Conservation (phyloP, 768 basidiomycete genomes). For the Russula griseocarnosa region DNA sequence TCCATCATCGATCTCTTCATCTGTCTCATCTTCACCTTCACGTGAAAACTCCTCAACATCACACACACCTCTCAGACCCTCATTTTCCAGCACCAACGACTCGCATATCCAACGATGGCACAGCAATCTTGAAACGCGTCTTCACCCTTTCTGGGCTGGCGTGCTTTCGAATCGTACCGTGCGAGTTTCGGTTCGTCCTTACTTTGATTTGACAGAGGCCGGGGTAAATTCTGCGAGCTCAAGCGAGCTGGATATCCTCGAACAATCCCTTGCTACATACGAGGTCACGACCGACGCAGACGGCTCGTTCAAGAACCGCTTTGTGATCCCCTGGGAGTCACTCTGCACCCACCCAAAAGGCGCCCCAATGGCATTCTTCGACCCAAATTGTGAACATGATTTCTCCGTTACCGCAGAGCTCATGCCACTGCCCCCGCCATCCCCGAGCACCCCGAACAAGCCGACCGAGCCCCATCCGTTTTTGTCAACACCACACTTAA, state of each 20-base stretch:
- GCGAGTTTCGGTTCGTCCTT: slow-evolving; percentile 56
- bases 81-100: not conserved
- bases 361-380: slow-evolving; percentile 54
- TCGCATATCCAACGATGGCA: slow-evolving; percentile 53
- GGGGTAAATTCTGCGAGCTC: slow-evolving; percentile 32
- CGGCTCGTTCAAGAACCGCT: slow-evolving; percentile 66
- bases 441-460: slow-evolving; percentile 28
- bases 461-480: slow-evolving; percentile 13
- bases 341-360: slow-evolving; percentile 59
- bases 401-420: slow-evolving; percentile 54
- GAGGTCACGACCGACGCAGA: slow-evolving; percentile 59
- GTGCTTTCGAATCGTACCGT: slow-evolving; percentile 61
- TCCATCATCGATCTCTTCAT: slow-evolving; percentile 16
- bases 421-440: slow-evolving; percentile 37
- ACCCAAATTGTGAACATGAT: slow-evolving; percentile 43
- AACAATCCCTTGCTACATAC: slow-evolving; percentile 44
- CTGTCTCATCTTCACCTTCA: not conserved
- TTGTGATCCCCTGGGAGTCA: slow-evolving; percentile 65
- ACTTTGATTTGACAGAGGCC: slow-evolving; percentile 31
- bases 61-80: not conserved
- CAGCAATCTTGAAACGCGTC: slow-evolving; percentile 68
- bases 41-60: slow-evolving; percentile 11
- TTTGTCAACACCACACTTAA: not conserved
- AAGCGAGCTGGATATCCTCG: slow-evolving; percentile 12
- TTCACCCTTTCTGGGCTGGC: slow-evolving; percentile 79